Conservation (phyloP, 2,329 filamentous ascomycete species). For the Ceratocystiopsis brevicomis region DNA sequence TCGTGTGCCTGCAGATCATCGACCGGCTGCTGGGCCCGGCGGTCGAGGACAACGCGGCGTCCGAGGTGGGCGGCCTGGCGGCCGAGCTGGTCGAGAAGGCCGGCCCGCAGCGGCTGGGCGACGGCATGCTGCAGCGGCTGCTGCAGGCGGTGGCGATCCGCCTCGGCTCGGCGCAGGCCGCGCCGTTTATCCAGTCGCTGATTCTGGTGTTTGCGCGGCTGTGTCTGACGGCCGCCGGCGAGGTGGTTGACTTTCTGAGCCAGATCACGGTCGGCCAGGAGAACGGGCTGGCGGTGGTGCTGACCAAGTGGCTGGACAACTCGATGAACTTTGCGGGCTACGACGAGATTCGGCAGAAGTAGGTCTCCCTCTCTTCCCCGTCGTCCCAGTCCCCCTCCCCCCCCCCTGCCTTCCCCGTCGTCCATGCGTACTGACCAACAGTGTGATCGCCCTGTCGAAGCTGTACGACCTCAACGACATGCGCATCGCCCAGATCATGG, state of each 20-base stretch:
- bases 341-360: conserved; percentile 94
- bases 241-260: conserved; percentile 82
- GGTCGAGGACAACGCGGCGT: conserved; percentile 83
- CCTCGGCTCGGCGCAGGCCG: conserved; percentile 62
- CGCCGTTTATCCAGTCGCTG: conserved; percentile 84
- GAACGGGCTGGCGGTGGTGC: conserved; percentile 72
- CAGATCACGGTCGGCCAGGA: conserved; percentile 62
- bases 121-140: conserved; percentile 63
- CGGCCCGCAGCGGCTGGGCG: conserved; percentile 74
- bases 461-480: conserved; percentile 74
- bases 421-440: conserved; percentile 17
- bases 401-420: not conserved
- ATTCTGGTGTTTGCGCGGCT: conserved; percentile 89
- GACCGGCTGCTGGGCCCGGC: conserved; percentile 68
- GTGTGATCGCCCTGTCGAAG: conserved; percentile 81
- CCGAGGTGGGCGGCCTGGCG: conserved; percentile 88
- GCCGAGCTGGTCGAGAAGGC: conserved; percentile 92
- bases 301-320: conserved; percentile 94
- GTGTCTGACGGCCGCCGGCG: conserved; percentile 64
- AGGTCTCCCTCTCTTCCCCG: conserved; percentile 17
- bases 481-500: conserved; percentile 57
- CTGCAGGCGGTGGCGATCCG: conserved; percentile 75
- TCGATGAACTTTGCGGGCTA: conserved; percentile 96
- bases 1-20: conserved; percentile 79
- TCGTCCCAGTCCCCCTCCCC: too few relatives aligned